Percentiles rank a stretch among this genome's conserved stretches.
These are phyloP conservation scores for Cerioporus squamosus DNA, from an alignment of 1,284 basidiomycete genomes.

Conservation along the genomic window DNA sequence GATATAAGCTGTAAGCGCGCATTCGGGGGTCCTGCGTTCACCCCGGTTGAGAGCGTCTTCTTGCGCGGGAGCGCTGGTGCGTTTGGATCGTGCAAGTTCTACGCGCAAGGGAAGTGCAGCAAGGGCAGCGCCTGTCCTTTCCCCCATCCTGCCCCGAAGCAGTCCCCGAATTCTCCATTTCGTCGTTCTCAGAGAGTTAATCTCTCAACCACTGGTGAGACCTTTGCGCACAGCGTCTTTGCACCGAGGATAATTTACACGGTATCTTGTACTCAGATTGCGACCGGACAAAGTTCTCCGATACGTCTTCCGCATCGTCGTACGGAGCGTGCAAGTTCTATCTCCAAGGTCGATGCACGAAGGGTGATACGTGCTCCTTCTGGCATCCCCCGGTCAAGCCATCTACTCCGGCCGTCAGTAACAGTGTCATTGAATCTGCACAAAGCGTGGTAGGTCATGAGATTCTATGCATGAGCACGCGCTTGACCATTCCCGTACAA, in stretches of 20 bases:
- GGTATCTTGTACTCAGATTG: no score
- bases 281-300: background rate
- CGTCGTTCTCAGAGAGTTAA: background rate
- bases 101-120: slow-evolving; percentile 45
- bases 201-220: background rate
- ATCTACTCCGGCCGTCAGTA: slow-evolving; percentile 9
- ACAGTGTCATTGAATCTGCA: background rate
- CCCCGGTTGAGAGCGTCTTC: background rate
- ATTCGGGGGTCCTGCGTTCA: no score
- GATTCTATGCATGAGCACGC: no score
- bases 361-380: slow-evolving; percentile 27
- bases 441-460: no score
- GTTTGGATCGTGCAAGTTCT: slow-evolving; percentile 42
- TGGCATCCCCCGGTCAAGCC: background rate
- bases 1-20: no score
- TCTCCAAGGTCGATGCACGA: slow-evolving; percentile 25
- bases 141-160: slow-evolving; percentile 26
- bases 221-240: background rate
- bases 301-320: background rate
- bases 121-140: slow-evolving; percentile 44
- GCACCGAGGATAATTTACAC: no score
- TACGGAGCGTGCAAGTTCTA: slow-evolving; percentile 26
- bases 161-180: background rate
- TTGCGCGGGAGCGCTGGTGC: background rate
- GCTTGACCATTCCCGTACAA: no score